Evolutionary conservation across 1,139 yeast species (phyloP).

Genomic region (Saccharomyces uvarum): DNA sequence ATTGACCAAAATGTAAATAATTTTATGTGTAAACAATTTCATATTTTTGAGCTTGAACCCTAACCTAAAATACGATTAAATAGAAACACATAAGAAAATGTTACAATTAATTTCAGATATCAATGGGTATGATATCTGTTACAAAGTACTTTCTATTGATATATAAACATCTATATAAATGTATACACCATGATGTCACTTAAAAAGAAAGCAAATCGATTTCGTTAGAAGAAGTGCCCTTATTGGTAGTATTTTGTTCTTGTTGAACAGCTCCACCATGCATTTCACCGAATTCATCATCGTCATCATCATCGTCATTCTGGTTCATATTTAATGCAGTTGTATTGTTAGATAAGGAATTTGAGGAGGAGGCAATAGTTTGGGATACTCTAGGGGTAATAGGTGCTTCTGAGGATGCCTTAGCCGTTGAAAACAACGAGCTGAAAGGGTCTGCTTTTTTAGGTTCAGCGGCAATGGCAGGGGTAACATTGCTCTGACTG

Average conservation of each 20-base stretch:
- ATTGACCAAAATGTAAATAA: neutral
- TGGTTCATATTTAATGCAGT: constrained; percentile 8
- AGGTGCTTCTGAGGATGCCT: constrained; percentile 31
- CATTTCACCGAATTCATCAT: constrained; percentile 30
- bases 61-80: neutral
- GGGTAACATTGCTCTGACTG: constrained; percentile 21
- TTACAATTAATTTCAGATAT: neutral
- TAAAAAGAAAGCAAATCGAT: neutral
- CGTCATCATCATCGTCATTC: constrained; percentile 12
- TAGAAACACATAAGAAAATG: neutral
- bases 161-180: neutral
- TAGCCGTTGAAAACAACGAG: constrained; percentile 67
- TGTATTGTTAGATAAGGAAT: constrained; percentile 4
- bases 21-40: neutral
- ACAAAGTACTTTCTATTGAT: neutral
- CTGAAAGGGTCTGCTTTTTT: constrained; percentile 70
- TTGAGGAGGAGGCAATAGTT: constrained; percentile 6
- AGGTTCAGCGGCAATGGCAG: constrained; percentile 32
- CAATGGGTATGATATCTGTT: neutral
- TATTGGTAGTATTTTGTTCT: neutral
- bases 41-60: no score
- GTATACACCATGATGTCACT: neutral
- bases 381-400: neutral
- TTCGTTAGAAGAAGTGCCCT: neutral
- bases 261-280: neutral